phyloP scores from a whole-genome alignment of 164 flowering plant species.

The Tetracentron sinense region DNA sequence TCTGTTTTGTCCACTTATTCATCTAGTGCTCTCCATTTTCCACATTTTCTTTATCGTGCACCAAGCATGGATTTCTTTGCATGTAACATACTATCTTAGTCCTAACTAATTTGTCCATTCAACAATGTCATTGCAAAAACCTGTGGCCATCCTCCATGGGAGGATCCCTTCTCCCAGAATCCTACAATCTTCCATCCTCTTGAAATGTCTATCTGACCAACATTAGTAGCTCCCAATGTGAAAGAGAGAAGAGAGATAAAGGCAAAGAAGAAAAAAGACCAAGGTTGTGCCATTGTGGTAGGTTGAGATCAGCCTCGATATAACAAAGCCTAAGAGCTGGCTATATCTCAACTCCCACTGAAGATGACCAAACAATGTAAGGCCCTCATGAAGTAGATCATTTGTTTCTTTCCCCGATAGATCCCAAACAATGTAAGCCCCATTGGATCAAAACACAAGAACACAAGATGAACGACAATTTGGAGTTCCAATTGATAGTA shows the following conservation, averaged over 20 bases:
- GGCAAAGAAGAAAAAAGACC: conserved; percentile 18
- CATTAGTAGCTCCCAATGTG: background rate
- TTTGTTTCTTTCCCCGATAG: conserved; percentile 44
- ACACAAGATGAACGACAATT: no score
- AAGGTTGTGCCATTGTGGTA: conserved; percentile 56
- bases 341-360: conserved; percentile 47
- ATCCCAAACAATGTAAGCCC: no score
- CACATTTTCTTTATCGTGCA: background rate
- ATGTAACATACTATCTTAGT: conserved; percentile 13
- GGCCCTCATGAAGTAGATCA: conserved; percentile 70
- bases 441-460: no score
- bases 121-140: conserved; percentile 1
- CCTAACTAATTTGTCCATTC: conserved; percentile 9
- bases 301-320: conserved; percentile 40
- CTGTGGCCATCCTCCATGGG: conserved; percentile 2
- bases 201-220: background rate
- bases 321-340: conserved; percentile 50
- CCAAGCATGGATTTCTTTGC: conserved; percentile 8
- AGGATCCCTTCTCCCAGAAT: conserved; percentile 1
- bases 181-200: background rate
- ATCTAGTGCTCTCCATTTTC: background rate
- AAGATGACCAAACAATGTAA: conserved; percentile 71
- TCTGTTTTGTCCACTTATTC: no score
- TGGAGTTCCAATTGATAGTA: no score
- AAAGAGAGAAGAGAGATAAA: no score